Evolutionary conservation across 169 alveolate species (phyloP).

Genomic region (Amoebophrya sp.): DNA sequence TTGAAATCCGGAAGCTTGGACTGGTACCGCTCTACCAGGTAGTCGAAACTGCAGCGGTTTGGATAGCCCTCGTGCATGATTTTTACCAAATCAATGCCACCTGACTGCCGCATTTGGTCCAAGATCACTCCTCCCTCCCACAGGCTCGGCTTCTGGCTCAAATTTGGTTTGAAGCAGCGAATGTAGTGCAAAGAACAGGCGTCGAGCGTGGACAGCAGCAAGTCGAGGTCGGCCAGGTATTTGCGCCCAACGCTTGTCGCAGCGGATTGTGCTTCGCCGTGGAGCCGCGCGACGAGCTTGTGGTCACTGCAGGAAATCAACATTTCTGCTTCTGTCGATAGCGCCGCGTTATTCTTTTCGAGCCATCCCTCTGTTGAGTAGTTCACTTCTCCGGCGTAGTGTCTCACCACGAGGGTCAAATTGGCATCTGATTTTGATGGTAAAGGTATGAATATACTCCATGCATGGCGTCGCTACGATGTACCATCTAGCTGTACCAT

Average conservation of each 20-base stretch:
- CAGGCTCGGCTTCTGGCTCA: neutral
- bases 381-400: neutral
- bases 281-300: neutral
- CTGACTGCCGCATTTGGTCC: neutral
- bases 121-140: neutral
- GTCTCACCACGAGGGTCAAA: neutral
- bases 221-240: neutral
- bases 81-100: neutral
- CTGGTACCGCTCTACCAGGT: neutral
- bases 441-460: no score
- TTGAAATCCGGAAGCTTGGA: neutral
- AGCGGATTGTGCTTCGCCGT: neutral
- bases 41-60: neutral
- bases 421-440: neutral
- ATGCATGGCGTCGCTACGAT: no score
- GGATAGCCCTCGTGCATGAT: neutral
- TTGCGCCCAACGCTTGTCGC: neutral
- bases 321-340: neutral
- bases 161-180: neutral
- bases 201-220: neutral
- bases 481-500: no score
- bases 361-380: constrained; percentile 6
- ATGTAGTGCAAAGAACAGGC: neutral
- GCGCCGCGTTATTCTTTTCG: neutral
- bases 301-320: neutral